Base-by-base conservation (phyloP, 2,329 filamentous ascomycete species). In the Trichoderma atroviride region DNA sequence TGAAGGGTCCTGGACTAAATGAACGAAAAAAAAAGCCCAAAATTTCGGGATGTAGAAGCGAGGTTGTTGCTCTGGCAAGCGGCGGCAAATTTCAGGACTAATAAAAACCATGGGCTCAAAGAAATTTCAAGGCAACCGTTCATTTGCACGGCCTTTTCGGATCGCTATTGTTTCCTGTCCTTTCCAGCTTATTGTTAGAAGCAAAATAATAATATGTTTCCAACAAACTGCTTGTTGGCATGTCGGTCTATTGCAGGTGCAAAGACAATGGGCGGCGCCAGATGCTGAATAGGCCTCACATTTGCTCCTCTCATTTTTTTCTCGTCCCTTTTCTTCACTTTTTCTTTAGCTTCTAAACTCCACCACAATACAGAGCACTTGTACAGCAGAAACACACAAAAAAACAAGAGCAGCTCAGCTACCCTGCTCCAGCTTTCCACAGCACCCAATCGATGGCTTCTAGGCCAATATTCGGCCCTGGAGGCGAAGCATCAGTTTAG, bases 11-110 rank as follows among this genome's bases (percentile, higher is more conserved):
- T 33, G 37, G 55, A 19, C 55, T 22, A 52, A 52, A 52, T 29
- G 13, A 66, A 58, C 14, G 60, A 59, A 16, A n/a, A 35, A 40
- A 58, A 37, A 22, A 2, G 19, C 29, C 37, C 29, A 52, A 40
- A 47, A 27, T 59, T 47, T 52, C 58, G 50, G 58, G 47, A 62
- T 69, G 64, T 37, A 55, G 64, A 35, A 67, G 64, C 10, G 56
- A 67, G 37, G 53, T 33, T 22, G 53, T 47, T 66, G 37, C n/a
- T n/a, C 40, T 37, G 14, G 57, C 31, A 55, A 59, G 55, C 40
- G 64, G 55, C 29, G 61, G 19, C 19, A 53, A 13, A 16, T 37
- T 67, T 29, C 27, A 14, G 64, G 43, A 29, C 22, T 59, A 43
- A n/a, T 43, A 58, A 31, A 58, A 58, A 58, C 58, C 63, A 40